These are phyloP conservation scores for Dictyostelium brefeldianum DNA, from an alignment of 78 protist species.

Conservation along the genomic window DNA sequence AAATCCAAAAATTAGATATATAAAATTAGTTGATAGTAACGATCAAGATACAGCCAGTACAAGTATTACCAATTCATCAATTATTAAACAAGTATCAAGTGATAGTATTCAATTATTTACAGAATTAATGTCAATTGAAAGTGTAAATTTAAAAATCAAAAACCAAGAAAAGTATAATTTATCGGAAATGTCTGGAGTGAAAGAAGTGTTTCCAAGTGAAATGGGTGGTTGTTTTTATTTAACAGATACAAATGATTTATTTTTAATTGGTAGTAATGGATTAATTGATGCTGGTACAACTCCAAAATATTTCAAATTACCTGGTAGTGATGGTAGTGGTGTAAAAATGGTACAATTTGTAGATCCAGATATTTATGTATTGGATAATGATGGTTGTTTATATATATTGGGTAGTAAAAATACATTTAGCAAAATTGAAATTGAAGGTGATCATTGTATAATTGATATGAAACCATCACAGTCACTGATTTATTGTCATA, in stretches of 20 bases:
- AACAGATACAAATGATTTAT: slow-evolving; percentile 30
- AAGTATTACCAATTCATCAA: not conserved
- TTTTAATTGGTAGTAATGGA: slow-evolving; percentile 29
- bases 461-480: not conserved
- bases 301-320: slow-evolving; percentile 8
- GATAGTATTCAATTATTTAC: not conserved
- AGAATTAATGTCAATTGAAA: not conserved
- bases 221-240: slow-evolving; percentile 15
- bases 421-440: not conserved
- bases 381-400: not conserved
- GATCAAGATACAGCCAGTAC: not conserved
- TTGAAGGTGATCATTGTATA: not conserved
- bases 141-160: not conserved
- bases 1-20: slow-evolving; percentile 21
- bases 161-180: not conserved
- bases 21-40: not conserved
- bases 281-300: not conserved
- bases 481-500: not conserved
- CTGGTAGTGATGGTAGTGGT: not conserved
- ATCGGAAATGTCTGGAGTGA: not conserved
- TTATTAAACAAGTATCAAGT: slow-evolving; percentile 10
- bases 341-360: not conserved
- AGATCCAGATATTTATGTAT: slow-evolving; percentile 29
- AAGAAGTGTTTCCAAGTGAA: not conserved
- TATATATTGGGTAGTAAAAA: not conserved